Percentiles rank a stretch among this genome's conserved stretches.
Evolutionary conservation across 768 basidiomycete species (phyloP).

Genomic region (Kwoniella sp.): DNA sequence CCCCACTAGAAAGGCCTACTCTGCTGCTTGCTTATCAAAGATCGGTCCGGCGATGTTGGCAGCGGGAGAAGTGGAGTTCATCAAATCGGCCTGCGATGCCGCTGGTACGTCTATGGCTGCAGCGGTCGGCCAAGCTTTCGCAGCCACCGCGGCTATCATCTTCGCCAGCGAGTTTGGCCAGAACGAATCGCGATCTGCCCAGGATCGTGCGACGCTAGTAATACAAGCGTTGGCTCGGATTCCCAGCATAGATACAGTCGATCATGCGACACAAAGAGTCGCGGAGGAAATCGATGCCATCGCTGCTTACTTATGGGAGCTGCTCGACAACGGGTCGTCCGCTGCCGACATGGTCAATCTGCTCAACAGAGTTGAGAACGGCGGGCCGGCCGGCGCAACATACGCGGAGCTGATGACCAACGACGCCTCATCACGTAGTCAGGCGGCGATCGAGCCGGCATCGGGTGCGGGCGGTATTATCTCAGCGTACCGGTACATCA

Average conservation of each 20-base stretch:
- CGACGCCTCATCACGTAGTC: neutral
- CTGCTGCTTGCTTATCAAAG: conserved; percentile 61
- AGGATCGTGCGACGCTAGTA: neutral
- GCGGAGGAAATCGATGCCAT: conserved; percentile 1
- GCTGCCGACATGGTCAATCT: neutral
- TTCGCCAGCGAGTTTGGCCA: conserved; percentile 4
- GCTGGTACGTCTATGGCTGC: neutral
- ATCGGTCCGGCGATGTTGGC: conserved; percentile 65
- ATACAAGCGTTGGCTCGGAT: neutral
- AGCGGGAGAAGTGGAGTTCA: conserved; percentile 46
- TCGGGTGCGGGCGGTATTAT: conserved; percentile 2
- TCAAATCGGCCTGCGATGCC: conserved; percentile 61
- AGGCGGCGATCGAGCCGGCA: conserved; percentile 11
- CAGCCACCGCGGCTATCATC: conserved; percentile 10
- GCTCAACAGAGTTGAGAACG: neutral
- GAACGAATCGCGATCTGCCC: neutral
- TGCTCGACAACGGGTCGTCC: conserved; percentile 3
- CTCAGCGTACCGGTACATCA: conserved; percentile 61
- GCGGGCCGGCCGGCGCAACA: neutral
- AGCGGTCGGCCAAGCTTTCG: conserved; percentile 5
- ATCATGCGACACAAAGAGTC: neutral
- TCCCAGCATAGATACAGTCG: neutral
- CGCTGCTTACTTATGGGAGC: conserved; percentile 7
- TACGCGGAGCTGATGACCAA: conserved; percentile 11
- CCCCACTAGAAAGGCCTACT: conserved; percentile 61